A percentile compares a stretch with the other conserved stretches of the same genome.
phyloP scores from a whole-genome alignment of 345 rosid genomes.

The Lagerstroemia speciosa region DNA sequence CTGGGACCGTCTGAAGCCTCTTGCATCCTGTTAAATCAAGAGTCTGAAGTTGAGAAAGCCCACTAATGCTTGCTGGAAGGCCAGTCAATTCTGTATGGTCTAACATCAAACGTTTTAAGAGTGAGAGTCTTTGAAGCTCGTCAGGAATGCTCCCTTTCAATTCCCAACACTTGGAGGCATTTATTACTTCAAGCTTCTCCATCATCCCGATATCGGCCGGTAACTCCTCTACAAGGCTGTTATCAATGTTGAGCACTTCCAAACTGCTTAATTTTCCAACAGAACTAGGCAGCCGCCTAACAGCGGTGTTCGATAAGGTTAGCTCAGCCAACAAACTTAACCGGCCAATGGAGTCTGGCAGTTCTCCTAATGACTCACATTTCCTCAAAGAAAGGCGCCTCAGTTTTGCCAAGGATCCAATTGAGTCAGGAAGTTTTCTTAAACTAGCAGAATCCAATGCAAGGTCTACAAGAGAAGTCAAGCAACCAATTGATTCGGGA shows the following conservation, averaged over 20 bases:
- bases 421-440: not conserved
- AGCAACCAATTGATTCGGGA: not conserved
- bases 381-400: not conserved
- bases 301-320: accelerated
- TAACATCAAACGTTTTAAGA: not conserved
- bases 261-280: not conserved
- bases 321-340: not conserved
- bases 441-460: not conserved
- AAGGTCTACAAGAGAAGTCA: not conserved
- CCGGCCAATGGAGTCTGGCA: not conserved
- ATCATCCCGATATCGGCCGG: not conserved
- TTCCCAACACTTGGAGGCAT: not conserved
- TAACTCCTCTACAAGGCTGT: not conserved
- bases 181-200: constrained; percentile 4
- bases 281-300: not conserved
- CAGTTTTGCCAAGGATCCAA: not conserved
- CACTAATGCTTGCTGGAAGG: not conserved
- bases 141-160: not conserved
- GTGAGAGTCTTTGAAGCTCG: not conserved
- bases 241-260: not conserved
- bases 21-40: not conserved
- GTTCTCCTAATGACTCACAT: not conserved
- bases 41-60: not conserved
- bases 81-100: not conserved
- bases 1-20: not conserved